Conservation (phyloP, 1,284 basidiomycete genomes). For the Spongispora temasekensis region DNA sequence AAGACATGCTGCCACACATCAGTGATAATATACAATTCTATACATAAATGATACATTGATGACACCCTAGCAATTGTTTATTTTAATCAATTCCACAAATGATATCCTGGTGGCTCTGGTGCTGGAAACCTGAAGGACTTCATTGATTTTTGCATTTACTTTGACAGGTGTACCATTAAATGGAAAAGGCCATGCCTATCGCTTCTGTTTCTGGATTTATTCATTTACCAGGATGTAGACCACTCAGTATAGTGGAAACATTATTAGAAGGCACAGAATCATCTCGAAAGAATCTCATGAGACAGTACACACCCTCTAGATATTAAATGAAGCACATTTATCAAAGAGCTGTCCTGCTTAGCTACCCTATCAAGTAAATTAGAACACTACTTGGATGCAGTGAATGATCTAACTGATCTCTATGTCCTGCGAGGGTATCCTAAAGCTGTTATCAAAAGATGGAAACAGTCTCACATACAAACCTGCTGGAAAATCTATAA, state of each 20-base stretch:
- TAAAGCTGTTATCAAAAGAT: fast-evolving
- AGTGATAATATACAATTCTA: neutral
- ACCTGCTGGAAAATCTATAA: too few species aligned
- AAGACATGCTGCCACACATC: too few species aligned
- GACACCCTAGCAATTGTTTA: neutral
- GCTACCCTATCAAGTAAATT: neutral
- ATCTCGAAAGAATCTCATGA: neutral
- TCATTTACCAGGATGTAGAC: neutral
- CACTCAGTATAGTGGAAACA: neutral
- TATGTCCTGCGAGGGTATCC: neutral
- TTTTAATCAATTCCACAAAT: too few species aligned
- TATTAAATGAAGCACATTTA: neutral
- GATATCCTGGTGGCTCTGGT: too few species aligned
- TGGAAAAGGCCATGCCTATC: neutral
- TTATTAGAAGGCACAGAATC: neutral
- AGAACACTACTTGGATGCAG: neutral
- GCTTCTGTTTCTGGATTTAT: neutral
- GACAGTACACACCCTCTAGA: neutral
- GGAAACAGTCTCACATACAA: too few species aligned
- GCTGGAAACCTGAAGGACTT: too few species aligned
- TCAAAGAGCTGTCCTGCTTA: neutral
- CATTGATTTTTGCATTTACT: too few species aligned
- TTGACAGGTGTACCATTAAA: neutral
- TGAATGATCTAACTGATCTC: neutral
- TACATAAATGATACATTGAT: neutral